Base-by-base conservation (phyloP, 2,329 filamentous ascomycete genomes). In the Gyromitra esculenta region DNA sequence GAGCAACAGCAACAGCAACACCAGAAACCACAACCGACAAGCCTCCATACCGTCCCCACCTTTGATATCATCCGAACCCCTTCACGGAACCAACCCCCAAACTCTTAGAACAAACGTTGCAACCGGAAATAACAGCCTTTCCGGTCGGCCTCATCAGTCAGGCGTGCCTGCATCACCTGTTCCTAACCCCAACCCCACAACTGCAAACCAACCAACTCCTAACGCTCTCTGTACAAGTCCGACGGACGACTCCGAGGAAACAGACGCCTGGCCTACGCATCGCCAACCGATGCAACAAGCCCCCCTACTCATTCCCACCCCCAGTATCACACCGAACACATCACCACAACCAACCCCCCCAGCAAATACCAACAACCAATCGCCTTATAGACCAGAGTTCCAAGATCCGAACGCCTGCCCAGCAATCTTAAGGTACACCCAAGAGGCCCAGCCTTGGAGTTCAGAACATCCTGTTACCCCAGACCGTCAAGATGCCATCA, bases 381-480 rank as follows among this genome's bases (percentile, higher is more conserved):
- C 15, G 2, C 9, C n/a, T 1, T 15, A 56, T 21, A 35, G 7
- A 25, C 67, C 57, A 18, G 18, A n/a, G 1, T 56, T 54, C n/a
- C 67, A 71, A 45, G 15, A 60, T 18, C 13, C 31, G 1, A 60
- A 13, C 41, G n/a, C 31, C 21, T 18, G 11, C 11, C 18, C 39
- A 18, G 13, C 37, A 8, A 1, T 75, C 13, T 15, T 15, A 13
- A 64, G 37, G 13, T 75, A n/a, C 15, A 5, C 57, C 13, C 11
- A 57, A 8, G 56, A 21, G n/a, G 48, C 35, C 15, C 56, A 25
- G 6, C 65, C 64, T 1, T 75, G 72, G 72, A 63, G 56, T 0
- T 18, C 57, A 31, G 56, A 69, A 11, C 3, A 15, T 2, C 48
- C 25, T 5, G 5, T 1, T n/a, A 31, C 37, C 8, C 15, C 45